Conservation (phyloP, 306 rosid genomes). For the Astragalus membranaceus region DNA sequence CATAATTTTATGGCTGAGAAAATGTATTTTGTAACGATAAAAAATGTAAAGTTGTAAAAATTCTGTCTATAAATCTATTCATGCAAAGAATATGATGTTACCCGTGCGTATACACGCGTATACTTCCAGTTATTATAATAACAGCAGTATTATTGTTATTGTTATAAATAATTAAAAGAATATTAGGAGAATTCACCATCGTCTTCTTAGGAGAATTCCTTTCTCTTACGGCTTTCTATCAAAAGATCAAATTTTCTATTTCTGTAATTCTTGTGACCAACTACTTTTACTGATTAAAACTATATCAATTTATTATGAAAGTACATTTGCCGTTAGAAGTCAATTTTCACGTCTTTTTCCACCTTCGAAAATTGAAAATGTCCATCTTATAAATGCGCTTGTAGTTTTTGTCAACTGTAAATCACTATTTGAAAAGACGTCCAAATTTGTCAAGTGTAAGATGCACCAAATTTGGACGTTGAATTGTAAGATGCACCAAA, state of each 20-base stretch:
- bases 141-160: no score
- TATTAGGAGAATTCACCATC: no score
- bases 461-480: not conserved
- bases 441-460: not conserved
- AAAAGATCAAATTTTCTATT: not conserved
- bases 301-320: not conserved
- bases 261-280: not conserved
- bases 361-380: not conserved
- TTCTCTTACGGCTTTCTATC: not conserved
- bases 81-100: no score
- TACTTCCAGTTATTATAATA: no score
- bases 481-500: not conserved
- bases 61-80: no score
- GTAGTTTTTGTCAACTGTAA: not conserved
- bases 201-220: not conserved
- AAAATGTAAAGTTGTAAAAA: no score
- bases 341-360: not conserved
- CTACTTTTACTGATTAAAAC: not conserved
- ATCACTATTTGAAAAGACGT: not conserved
- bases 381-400: not conserved
- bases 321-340: not conserved
- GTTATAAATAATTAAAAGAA: no score
- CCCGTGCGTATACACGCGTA: no score
- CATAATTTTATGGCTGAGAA: no score
- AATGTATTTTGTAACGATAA: no score